phyloP scores from a whole-genome alignment of 257 asterid genomes.

The Solanum clarkiae region DNA sequence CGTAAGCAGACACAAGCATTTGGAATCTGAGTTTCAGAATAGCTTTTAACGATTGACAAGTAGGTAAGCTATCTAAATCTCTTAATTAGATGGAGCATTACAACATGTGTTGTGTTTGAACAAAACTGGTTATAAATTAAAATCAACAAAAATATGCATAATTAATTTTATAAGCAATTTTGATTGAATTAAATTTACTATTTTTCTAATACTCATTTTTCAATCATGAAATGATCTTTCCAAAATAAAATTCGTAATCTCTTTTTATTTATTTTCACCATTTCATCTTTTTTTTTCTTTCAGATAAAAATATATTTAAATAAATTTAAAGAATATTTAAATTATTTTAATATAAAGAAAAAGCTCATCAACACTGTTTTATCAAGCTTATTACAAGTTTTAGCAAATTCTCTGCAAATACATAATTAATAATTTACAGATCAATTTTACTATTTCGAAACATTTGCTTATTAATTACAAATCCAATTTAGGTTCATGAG shows the following conservation, averaged over 20 bases:
- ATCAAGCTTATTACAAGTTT: neutral
- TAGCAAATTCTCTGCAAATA: neutral
- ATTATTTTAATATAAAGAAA: neutral
- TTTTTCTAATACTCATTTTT: neutral
- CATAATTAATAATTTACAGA: neutral
- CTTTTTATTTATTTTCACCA: neutral
- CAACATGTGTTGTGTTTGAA: no score
- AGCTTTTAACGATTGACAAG: no score
- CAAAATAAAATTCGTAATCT: neutral
- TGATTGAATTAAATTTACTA: neutral
- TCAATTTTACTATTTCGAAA: neutral
- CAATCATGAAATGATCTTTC: neutral
- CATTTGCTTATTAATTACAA: neutral
- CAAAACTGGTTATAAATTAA: neutral
- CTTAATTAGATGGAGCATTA: no score
- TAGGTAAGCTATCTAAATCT: no score
- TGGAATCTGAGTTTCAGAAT: no score
- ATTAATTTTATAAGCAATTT: neutral
- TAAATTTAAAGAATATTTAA: neutral
- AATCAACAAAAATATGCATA: neutral
- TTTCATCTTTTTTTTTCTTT: neutral
- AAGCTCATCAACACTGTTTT: neutral
- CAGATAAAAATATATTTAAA: neutral
- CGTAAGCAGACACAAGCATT: no score
- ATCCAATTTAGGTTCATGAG: neutral